Conservation (phyloP, 139 green algal genomes). For the Eudorina sp. region DNA sequence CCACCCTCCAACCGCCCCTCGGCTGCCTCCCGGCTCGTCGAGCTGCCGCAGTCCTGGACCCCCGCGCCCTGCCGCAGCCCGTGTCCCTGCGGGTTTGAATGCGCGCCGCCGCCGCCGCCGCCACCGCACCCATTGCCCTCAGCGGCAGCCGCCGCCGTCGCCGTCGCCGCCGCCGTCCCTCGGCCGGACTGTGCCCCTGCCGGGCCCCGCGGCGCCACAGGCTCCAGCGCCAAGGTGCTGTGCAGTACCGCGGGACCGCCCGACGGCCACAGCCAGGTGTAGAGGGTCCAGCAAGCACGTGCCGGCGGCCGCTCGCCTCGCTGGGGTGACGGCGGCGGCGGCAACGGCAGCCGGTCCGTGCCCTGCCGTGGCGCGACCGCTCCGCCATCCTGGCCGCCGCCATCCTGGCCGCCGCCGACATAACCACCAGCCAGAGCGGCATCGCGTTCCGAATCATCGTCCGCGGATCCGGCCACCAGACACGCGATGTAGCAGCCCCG, state of each 20-base stretch:
- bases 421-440: neutral
- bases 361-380: neutral
- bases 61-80: too few relatives aligned
- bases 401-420: neutral
- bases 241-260: constrained; percentile 6
- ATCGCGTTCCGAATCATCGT: neutral
- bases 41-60: too few relatives aligned
- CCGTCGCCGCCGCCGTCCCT: neutral
- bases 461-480: neutral
- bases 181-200: too few relatives aligned
- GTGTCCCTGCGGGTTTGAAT: too few relatives aligned
- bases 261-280: neutral
- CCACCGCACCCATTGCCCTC: neutral
- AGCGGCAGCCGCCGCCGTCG: neutral
- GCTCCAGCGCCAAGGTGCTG: neutral
- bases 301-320: too few relatives aligned
- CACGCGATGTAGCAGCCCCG: constrained; percentile 1
- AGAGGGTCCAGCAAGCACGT: constrained; percentile 1
- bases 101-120: neutral
- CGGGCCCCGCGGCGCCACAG: too few relatives aligned
- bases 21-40: too few relatives aligned
- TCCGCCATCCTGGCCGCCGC: neutral
- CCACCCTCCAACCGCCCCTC: too few relatives aligned
- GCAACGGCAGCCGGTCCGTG: neutral
- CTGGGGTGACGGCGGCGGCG: neutral